A percentile compares a stretch with the other conserved stretches of the same genome.
phyloP scores from a whole-genome alignment of 2,329 filamentous ascomycete genomes.

The Hypoxylon sp. region DNA sequence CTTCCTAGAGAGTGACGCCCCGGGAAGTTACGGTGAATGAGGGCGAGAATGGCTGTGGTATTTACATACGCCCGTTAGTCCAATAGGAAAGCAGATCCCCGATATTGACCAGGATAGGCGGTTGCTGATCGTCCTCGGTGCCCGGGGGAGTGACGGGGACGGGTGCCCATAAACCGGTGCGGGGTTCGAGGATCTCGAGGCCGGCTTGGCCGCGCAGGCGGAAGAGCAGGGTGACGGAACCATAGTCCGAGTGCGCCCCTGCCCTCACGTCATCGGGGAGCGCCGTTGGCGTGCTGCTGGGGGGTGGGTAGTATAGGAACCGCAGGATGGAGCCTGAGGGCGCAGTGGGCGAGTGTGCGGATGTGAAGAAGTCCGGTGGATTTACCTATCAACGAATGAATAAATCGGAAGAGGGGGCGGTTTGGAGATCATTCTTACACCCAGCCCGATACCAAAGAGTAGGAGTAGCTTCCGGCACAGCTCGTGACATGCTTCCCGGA shows the following conservation, averaged over 20 bases:
- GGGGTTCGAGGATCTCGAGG: constrained; percentile 81
- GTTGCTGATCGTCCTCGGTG: constrained; percentile 70
- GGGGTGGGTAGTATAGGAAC: constrained; percentile 80
- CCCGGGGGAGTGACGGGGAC: constrained; percentile 77
- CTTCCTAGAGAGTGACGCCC: too few species aligned
- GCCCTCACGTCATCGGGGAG: constrained; percentile 79
- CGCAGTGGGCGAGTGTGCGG: constrained; percentile 64
- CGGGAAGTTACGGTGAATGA: not conserved
- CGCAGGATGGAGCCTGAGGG: constrained; percentile 74
- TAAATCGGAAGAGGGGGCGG: constrained; percentile 15
- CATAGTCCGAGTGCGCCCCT: constrained; percentile 93
- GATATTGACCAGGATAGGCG: constrained; percentile 87
- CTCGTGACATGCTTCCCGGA: constrained; percentile 78
- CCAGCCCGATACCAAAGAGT: constrained; percentile 84
- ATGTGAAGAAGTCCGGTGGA: constrained; percentile 68
- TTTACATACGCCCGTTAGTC: constrained; percentile 76
- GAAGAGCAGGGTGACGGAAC: constrained; percentile 82
- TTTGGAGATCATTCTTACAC: constrained; percentile 60
- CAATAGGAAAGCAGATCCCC: constrained; percentile 82
- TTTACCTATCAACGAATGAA: constrained; percentile 55
- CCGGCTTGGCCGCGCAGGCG: constrained; percentile 88
- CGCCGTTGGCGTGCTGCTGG: constrained; percentile 60
- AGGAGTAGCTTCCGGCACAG: constrained; percentile 81
- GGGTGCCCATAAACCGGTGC: constrained; percentile 69
- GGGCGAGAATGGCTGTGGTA: not conserved